Conservation (phyloP, 2,329 filamentous ascomycete species). For the Fusarium domesticum region DNA sequence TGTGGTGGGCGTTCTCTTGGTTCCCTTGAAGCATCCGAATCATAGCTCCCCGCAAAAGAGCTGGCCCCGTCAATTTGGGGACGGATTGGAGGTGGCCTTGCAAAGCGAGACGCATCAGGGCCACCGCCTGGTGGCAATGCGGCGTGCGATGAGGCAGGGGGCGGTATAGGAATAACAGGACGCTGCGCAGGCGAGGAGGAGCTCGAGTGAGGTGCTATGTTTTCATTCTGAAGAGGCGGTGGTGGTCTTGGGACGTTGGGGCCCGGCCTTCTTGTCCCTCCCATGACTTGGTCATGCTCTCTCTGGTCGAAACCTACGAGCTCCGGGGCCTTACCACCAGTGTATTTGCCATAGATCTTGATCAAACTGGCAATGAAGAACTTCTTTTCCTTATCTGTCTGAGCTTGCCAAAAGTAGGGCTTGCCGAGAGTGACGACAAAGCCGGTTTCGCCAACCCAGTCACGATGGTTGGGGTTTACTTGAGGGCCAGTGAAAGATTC, state of each 20-base stretch:
- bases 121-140: slow-evolving; percentile 14
- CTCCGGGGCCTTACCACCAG: slow-evolving; percentile 75
- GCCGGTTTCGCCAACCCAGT: slow-evolving; percentile 80
- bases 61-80: slow-evolving; percentile 40
- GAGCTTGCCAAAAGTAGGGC: slow-evolving; percentile 95
- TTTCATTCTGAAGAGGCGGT: slow-evolving; percentile 30
- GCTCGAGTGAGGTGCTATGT: slow-evolving; percentile 14
- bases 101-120: slow-evolving; percentile 30
- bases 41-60: slow-evolving; percentile 52
- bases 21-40: slow-evolving; percentile 43
- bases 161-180: slow-evolving; percentile 17
- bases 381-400: slow-evolving; percentile 93
- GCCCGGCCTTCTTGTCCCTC: slow-evolving; percentile 47
- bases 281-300: slow-evolving; percentile 73
- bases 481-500: slow-evolving; percentile 72
- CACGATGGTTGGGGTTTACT: slow-evolving; percentile 56
- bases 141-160: slow-evolving; percentile 11
- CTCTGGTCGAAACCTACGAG: slow-evolving; percentile 78
- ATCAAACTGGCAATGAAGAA: slow-evolving; percentile 96
- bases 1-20: slow-evolving; percentile 41
- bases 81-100: slow-evolving; percentile 30
- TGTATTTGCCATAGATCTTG: slow-evolving; percentile 97
- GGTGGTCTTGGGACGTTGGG: slow-evolving; percentile 21
- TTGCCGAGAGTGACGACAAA: slow-evolving; percentile 89
- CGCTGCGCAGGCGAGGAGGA: slow-evolving; percentile 18